Conservation (phyloP, 306 rosid species). For the Inga oerstediana region DNA sequence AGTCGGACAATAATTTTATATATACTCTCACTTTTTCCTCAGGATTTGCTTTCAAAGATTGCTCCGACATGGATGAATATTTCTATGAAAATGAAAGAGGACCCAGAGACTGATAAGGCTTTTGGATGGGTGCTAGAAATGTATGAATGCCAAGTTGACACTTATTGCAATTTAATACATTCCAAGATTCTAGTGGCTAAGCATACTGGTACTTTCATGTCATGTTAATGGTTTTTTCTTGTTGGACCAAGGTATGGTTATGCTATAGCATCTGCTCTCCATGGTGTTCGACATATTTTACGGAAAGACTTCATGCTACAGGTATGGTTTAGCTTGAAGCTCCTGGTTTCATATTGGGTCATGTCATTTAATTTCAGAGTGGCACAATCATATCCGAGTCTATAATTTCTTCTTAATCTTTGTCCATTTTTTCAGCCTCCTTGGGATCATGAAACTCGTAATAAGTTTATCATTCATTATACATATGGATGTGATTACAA, state of each 20-base stretch:
- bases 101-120: conserved; percentile 81
- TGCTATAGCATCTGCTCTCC: conserved; percentile 97
- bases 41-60: conserved; percentile 87
- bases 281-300: conserved; percentile 84
- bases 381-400: background rate
- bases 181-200: conserved; percentile 3
- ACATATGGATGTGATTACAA: conserved; percentile 94
- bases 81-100: conserved; percentile 93
- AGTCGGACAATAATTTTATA: background rate
- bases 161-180: background rate
- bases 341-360: conserved; percentile 22
- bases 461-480: conserved; percentile 81
- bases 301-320: conserved; percentile 97
- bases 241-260: conserved; percentile 80
- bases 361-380: conserved; percentile 12
- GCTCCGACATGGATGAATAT: conserved; percentile 98
- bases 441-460: conserved; percentile 76
- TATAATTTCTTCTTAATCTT: conserved; percentile 13
- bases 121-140: conserved; percentile 99
- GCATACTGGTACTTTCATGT: conserved; percentile 31
- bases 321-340: conserved; percentile 48
- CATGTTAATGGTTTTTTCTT: conserved; percentile 27
- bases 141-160: conserved; percentile 53
- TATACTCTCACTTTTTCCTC: conserved; percentile 18
- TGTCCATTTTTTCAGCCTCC: conserved; percentile 79